phyloP scores from a whole-genome alignment of 2,329 filamentous ascomycete species.

The Westerdykella aurantiaca region DNA sequence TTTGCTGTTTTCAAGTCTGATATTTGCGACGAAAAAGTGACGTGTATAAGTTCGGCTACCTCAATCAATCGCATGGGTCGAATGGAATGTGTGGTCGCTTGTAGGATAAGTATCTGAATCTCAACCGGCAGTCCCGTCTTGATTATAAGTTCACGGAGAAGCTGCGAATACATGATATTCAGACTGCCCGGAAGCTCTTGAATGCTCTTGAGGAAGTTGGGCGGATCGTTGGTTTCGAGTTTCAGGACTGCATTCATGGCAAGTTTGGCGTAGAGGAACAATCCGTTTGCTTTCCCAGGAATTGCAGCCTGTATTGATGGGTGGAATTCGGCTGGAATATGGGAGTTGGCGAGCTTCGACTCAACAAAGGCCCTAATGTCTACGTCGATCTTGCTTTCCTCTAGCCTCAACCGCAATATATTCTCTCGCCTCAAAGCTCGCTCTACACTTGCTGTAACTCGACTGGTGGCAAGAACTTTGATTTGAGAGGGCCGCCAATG shows the following conservation, averaged over 20 bases:
- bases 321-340: conserved; percentile 2
- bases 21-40: conserved; percentile 7
- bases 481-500: conserved; percentile 25
- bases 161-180: conserved; percentile 37
- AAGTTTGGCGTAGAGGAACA: conserved; percentile 44
- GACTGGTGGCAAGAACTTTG: conserved; percentile 44
- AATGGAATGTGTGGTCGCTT: conserved; percentile 40
- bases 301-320: conserved; percentile 22
- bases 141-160: conserved; percentile 35
- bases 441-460: conserved; percentile 34
- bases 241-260: conserved; percentile 34
- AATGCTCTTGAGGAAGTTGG: conserved; percentile 21
- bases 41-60: conserved; percentile 29
- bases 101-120: conserved; percentile 37
- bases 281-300: conserved; percentile 36
- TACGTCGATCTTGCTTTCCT: conserved; percentile 32
- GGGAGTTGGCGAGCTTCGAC: conserved; percentile 12
- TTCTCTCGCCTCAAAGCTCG: conserved; percentile 18
- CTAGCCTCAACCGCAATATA: conserved; percentile 36
- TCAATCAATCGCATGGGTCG: conserved; percentile 42
- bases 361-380: conserved; percentile 41
- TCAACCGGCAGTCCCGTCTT: conserved; percentile 27
- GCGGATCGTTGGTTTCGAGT: too few species aligned
- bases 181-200: conserved; percentile 33
- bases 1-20: conserved; percentile 23